A percentile compares a stretch with the other conserved stretches of the same genome.
phyloP scores from a whole-genome alignment of 2,329 filamentous ascomycete species.

The Phaeoacremonium minimum region DNA sequence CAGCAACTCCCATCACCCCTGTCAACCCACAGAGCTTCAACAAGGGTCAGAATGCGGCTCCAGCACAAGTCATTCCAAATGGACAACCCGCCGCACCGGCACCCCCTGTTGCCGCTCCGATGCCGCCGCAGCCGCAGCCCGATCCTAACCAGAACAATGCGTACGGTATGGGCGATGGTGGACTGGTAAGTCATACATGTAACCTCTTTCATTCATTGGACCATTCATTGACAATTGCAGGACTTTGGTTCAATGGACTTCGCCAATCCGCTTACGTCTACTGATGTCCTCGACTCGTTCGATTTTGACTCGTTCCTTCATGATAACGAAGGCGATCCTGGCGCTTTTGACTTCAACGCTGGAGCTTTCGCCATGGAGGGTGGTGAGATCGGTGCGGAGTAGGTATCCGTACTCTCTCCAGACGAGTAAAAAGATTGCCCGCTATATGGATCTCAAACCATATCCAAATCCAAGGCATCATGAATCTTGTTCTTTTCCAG shows the following conservation, averaged over 20 bases:
- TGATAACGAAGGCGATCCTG: conserved; percentile 43
- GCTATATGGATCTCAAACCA: too few relatives aligned
- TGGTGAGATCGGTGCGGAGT: conserved; percentile 55
- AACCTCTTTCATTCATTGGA: conserved; percentile 1
- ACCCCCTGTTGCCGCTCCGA: conserved; percentile 35
- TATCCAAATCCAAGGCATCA: too few relatives aligned
- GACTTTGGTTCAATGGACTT: conserved; percentile 49
- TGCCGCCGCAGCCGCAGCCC: conserved; percentile 37
- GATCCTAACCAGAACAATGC: conserved; percentile 46
- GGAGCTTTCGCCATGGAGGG: conserved; percentile 50
- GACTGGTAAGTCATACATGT: conserved; percentile 35
- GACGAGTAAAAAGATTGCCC: too few relatives aligned
- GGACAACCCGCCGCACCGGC: conserved; percentile 39
- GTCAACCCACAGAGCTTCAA: conserved; percentile 46
- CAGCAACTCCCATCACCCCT: conserved; percentile 61
- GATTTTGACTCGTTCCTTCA: conserved; percentile 67
- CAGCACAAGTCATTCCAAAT: conserved; percentile 31
- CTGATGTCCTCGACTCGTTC: conserved; percentile 61
- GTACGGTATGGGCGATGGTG: too few relatives aligned
- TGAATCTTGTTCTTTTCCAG: too few relatives aligned
- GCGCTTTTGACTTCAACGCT: conserved; percentile 50
- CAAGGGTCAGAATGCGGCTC: conserved; percentile 36
- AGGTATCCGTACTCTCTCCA: too few relatives aligned
- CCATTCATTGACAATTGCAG: conserved; percentile 17
- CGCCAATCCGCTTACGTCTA: conserved; percentile 46